Evolutionary conservation across 495 filamentous ascomycete genomes (phyloP).

Genomic region (Lophiotrema nucula): DNA sequence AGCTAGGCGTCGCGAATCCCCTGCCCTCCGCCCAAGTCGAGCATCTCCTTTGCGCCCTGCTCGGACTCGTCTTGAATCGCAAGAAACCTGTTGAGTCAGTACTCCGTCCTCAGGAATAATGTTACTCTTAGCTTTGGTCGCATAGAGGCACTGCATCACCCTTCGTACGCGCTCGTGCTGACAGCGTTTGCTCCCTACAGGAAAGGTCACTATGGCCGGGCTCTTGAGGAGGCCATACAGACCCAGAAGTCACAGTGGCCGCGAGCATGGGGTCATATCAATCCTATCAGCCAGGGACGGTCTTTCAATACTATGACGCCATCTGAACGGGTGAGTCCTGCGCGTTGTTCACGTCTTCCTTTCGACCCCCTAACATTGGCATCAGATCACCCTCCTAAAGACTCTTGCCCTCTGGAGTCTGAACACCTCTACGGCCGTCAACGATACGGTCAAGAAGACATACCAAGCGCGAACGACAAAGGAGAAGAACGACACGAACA

Average conservation of each 20-base stretch:
- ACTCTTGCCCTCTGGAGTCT: conserved; percentile 85
- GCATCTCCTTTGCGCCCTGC: conserved; percentile 80
- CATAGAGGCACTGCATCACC: conserved; percentile 5
- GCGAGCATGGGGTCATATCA: conserved; percentile 78
- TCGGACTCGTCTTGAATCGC: conserved; percentile 85
- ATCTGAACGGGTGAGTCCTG: conserved; percentile 67
- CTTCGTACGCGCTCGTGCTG: conserved; percentile 10
- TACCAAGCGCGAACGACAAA: conserved; percentile 82
- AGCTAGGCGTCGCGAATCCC: conserved; percentile 74
- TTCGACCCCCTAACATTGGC: conserved; percentile 20
- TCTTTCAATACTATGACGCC: conserved; percentile 79
- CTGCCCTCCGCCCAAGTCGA: conserved; percentile 82
- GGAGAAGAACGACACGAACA: conserved; percentile 82
- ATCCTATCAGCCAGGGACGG: conserved; percentile 73
- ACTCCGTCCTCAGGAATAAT: conserved; percentile 23
- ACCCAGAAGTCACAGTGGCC: conserved; percentile 89
- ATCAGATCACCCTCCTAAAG: conserved; percentile 73
- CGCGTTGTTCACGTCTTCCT: neutral
- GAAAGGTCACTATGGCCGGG: conserved; percentile 83
- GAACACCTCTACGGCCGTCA: conserved; percentile 82
- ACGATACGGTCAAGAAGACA: conserved; percentile 73
- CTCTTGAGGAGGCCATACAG: conserved; percentile 88
- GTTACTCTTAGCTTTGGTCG: conserved; percentile 6
- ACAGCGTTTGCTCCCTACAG: conserved; percentile 44
- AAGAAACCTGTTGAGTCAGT: conserved; percentile 98